A percentile compares a stretch with the other conserved stretches of the same genome.
Conservation (phyloP, 1,139 yeast species). For the Arxiozyma slooffiae region DNA sequence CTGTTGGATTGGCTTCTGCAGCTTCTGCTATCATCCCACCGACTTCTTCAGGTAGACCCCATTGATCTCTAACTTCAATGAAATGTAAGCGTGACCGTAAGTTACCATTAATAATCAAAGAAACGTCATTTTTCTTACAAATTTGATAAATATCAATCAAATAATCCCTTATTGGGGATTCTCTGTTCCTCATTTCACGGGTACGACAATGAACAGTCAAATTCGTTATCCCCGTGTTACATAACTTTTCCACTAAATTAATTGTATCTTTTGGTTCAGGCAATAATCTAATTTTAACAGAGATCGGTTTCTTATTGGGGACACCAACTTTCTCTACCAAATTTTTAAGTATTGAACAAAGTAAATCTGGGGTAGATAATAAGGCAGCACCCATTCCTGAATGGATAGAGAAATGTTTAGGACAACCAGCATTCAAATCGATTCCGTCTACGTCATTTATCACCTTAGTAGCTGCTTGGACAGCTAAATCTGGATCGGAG, state of each 20-base stretch:
- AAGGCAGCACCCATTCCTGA: constrained; percentile 97
- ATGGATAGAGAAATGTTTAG: constrained; percentile 79
- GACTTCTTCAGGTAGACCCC: constrained; percentile 40
- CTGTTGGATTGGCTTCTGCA: constrained; percentile 80
- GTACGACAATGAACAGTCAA: constrained; percentile 89
- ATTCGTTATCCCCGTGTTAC: constrained; percentile 72
- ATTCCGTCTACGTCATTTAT: constrained; percentile 84
- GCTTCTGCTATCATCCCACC: constrained; percentile 93
- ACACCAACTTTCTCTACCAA: constrained; percentile 73
- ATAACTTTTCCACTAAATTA: constrained; percentile 50
- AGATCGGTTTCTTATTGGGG: constrained; percentile 68
- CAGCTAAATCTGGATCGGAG: constrained; percentile 73
- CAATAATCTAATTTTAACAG: constrained; percentile 77
- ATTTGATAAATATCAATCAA: constrained; percentile 51
- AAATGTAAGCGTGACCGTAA: constrained; percentile 49
- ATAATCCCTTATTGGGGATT: constrained; percentile 60
- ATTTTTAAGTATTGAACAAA: constrained; percentile 55
- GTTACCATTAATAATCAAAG: constrained; percentile 76
- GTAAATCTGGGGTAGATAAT: constrained; percentile 65
- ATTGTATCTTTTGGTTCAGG: constrained; percentile 54
- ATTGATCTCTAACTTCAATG: constrained; percentile 40
- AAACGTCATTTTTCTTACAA: constrained; percentile 55
- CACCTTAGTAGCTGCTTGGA: constrained; percentile 70
- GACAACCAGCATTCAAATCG: constrained; percentile 94
- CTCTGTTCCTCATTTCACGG: constrained; percentile 80